Base-by-base conservation (phyloP, 1,139 yeast species). In the Yamadazyma buinensis region DNA sequence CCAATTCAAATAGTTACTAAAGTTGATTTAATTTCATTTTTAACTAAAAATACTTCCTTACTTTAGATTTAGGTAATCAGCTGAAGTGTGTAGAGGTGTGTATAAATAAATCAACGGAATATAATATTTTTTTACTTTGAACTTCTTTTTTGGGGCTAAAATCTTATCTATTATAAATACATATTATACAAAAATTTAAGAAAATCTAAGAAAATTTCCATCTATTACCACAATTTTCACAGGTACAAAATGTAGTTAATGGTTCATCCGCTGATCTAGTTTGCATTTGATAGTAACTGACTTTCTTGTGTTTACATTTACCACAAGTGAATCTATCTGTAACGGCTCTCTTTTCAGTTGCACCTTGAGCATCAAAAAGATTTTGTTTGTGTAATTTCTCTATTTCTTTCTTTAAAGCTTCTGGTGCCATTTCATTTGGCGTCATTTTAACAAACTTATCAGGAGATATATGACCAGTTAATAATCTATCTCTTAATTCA, bases 261-360 rank as follows among this genome's bases (percentile, higher is more conserved):
- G 98, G 98, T 62, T 92, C 98, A 77, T 92, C 98, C 18, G 98
- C 98, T 39, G 95, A 85, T 61, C 98, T 74, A 26, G 98, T 92
- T 69, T 92, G 98, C 84, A 92, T 77, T 66, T 92, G 98, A 62
- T 88, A 92, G 59, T 92, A 92, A 49, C 95, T 85, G 25, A 92
- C 98, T 67, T 86, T 87, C 71, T 90, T 87, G 57, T 88, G 92
- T 63, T 90, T 92, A 75, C 98, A 92, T 61, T 92, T 92, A 40
- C 97, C 97, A 65, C 98, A 92, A 3, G 95, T 85, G 58, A 92
- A 92, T 59, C 97, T 73, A 60, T 92, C 97, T 7, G 98, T 92
- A 30, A 88, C 88, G 1, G 98, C 95, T 49, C 97, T 76, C 68
- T 88, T 87, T 52, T 90, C 95, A 8, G 87, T 88, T n/a, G 98